Base-by-base conservation (phyloP, 371 early-diverging fungal genomes). In the Lichtheimia hyalospora region DNA sequence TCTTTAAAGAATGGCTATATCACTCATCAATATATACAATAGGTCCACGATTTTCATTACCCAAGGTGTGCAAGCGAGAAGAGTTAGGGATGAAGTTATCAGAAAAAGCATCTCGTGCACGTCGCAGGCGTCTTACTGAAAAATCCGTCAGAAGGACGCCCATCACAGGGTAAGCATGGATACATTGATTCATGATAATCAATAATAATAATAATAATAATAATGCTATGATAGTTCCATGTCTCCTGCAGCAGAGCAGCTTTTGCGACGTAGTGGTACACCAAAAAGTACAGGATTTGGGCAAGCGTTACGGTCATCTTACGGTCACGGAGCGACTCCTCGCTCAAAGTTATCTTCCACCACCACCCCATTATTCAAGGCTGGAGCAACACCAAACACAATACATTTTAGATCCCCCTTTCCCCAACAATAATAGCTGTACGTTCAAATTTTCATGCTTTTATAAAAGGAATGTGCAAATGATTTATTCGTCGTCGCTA, bases 21-120 rank as follows among this genome's bases (percentile, higher is more conserved):
- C 14, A 48, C 27, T 23, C 0, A 54, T 20, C 8, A 21, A 24
- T 57, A 3, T 23, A 21, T 55, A 16, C 25, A 20, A 51, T 25
- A 67, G 69, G 75, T 0, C 85, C 84, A 6, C 79, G 69, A 34
- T 91, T 89, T 56, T 74, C 79, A 23, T 66, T 91, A 28, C 88
- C 89, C 6, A 77, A 82, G 25, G 82, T 86, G 14, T 87, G 89
- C 0, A 70, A 75, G 27, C 71, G 92, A 10, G 92, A 92, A 41
- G 64, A 82, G 57, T 53, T 91, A n/a, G 87, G 83, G 4, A 84
- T 85, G 63, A 74, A 71, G 24, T 60, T 90, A 7, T 79, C 87
- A 1, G 89, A 89, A 55, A 82, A 82, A 60, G 88, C 89, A 12
- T 84, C 83, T 4, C 81, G 82, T 58, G 81, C 83, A 4, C 75